Evolutionary conservation across 495 filamentous ascomycete species (phyloP), one percentile per base, ranked within the genome.

Genomic region (Delitschia confertaspora): DNA sequence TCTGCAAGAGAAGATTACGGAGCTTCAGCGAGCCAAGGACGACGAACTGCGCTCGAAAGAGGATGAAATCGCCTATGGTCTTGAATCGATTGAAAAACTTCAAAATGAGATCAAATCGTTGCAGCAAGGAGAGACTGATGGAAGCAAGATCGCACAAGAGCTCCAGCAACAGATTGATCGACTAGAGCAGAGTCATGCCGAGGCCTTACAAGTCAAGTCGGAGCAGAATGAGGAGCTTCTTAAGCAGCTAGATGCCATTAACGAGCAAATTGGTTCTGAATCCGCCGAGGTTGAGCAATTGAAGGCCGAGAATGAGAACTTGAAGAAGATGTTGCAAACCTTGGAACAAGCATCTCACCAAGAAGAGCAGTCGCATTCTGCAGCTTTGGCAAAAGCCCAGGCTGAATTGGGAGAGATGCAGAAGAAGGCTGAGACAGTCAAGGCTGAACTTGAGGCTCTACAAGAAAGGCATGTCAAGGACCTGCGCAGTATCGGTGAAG

Each of bases 91-190:
- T n/a, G 38, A 44, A 4, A 36, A 34, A 7, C 52, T 56, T 0
- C 52, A 56, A 25, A 43, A 44, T 6, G 42, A 56, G 23, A 51
- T 56, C 31, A 38, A 51, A 22, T 11, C 42, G 4, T 21, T 56
- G 1, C 47, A 56, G 23, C 52, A 56, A 32, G 52, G 47, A 0
- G 47, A 56, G 38, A 56, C 41, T 3, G 52, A 56, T 32, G 47
- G 52, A 6, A 36, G 33, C 37, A 51, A 56, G 25, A 20, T 56
- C 26, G 37, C 43, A 1, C 27, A 51, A 21, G 47, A 56, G 20
- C 47, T 56, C 18, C 43, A 47, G 4, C 11, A 47, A 29, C 47
- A 56, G 19, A 56, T 51, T 14, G 52, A 47, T 16, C 33, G 47
- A 26, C 47, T 56, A 21, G 43, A 48, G 21, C 32, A 47, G 10